Evolutionary conservation across 164 flowering plant species (phyloP).

Genomic region (Euptelea pleiosperma): DNA sequence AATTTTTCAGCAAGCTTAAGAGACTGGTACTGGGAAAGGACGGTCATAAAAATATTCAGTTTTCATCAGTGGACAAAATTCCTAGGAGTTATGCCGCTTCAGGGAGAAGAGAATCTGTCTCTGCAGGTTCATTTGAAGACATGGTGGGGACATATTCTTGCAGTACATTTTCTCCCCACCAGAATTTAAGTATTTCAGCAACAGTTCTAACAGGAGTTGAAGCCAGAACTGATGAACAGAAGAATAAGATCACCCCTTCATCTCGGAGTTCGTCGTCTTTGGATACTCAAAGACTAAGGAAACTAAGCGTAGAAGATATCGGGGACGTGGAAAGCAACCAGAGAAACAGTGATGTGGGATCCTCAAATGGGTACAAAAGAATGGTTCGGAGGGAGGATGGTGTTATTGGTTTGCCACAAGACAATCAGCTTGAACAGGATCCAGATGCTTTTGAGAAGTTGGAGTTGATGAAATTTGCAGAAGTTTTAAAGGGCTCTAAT

Average conservation of each 20-base stretch:
- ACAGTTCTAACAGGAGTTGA: constrained; percentile 9
- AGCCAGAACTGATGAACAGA: constrained; percentile 16
- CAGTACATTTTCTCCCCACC: constrained; percentile 20
- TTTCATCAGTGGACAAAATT: constrained; percentile 22
- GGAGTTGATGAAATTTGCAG: constrained; percentile 62
- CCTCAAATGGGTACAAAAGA: constrained; percentile 18
- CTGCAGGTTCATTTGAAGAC: constrained; percentile 26
- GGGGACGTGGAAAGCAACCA: constrained; percentile 11
- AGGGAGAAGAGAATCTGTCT: constrained; percentile 13
- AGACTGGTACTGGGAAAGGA: constrained; percentile 52
- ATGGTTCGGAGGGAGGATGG: constrained; percentile 21
- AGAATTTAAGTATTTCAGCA: constrained; percentile 13
- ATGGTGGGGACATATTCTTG: constrained; percentile 18
- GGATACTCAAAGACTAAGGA: constrained; percentile 34
- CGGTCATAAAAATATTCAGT: constrained; percentile 14
- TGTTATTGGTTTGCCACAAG: constrained; percentile 17
- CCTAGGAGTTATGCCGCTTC: constrained; percentile 10
- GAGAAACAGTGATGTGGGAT: constrained; percentile 34
- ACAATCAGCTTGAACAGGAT: constrained; percentile 17
- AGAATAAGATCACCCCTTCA: constrained; percentile 10
- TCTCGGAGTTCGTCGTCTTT: constrained; percentile 27
- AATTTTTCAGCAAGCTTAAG: constrained; percentile 55
- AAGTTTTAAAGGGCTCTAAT: constrained; percentile 43
- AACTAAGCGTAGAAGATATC: constrained; percentile 20
- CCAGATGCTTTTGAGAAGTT: constrained; percentile 26